phyloP scores from a whole-genome alignment of 768 basidiomycete species.

The Bullera alba region DNA sequence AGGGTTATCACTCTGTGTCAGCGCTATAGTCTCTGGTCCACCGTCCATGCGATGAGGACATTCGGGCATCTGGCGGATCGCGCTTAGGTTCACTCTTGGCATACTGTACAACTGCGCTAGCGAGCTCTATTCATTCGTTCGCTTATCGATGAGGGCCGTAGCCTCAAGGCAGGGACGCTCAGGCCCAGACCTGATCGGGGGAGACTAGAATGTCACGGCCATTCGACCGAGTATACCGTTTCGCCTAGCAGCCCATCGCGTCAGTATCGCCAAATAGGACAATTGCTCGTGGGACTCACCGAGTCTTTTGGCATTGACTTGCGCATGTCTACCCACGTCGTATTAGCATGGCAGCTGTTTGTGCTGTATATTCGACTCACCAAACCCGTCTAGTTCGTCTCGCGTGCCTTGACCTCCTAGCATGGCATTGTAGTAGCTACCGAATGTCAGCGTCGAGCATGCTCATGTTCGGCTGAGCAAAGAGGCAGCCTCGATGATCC shows the following conservation, averaged over 20 bases:
- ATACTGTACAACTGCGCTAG: too few relatives aligned
- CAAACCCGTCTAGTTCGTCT: constrained; percentile 41
- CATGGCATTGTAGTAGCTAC: constrained; percentile 42
- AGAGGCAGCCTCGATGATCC: constrained; percentile 53
- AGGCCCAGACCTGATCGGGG: constrained; percentile 41
- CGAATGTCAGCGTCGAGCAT: neutral
- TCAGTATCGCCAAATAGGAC: neutral
- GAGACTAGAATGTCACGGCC: constrained; percentile 47
- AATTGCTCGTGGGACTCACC: constrained; percentile 11
- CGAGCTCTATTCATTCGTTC: too few relatives aligned
- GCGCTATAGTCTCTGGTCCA: too few relatives aligned
- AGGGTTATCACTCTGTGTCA: too few relatives aligned
- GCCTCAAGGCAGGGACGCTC: constrained; percentile 45
- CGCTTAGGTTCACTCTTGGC: too few relatives aligned
- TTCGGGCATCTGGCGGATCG: too few relatives aligned
- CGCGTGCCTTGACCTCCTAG: constrained; percentile 31
- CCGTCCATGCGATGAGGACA: too few relatives aligned
- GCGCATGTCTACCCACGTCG: constrained; percentile 48
- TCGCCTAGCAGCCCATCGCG: constrained; percentile 13
- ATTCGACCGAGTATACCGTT: constrained; percentile 45
- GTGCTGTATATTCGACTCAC: constrained; percentile 2
- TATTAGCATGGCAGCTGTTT: neutral
- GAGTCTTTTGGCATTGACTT: constrained; percentile 49
- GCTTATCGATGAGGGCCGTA: constrained; percentile 36
- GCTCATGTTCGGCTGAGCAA: neutral